Evolutionary conservation across 2,329 filamentous ascomycete species (phyloP).

Genomic region (Penicillium sp.): DNA sequence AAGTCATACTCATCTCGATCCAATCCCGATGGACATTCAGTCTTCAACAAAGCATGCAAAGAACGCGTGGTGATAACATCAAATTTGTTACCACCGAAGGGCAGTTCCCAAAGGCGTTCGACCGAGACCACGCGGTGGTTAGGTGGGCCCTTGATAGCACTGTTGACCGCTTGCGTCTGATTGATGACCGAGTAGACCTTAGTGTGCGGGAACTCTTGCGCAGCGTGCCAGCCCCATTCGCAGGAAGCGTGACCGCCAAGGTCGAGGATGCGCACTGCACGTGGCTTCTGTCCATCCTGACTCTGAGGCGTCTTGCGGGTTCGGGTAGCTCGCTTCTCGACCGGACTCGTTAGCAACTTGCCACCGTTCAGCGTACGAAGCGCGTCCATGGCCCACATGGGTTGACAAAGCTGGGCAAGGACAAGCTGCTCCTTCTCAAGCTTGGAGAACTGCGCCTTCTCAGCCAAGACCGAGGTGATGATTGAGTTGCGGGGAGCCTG

Average conservation of each 20-base stretch:
- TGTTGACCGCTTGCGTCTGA: constrained; percentile 72
- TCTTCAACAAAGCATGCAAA: constrained; percentile 80
- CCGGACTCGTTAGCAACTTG: constrained; percentile 60
- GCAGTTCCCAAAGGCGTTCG: constrained; percentile 74
- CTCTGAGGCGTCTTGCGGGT: constrained; percentile 30
- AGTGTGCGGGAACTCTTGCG: constrained; percentile 79
- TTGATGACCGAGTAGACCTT: constrained; percentile 88
- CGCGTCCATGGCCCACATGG: constrained; percentile 66
- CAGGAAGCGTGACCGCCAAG: constrained; percentile 82
- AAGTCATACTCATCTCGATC: constrained; percentile 84
- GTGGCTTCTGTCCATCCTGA: constrained; percentile 29
- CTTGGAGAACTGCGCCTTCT: constrained; percentile 44
- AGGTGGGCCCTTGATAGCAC: constrained; percentile 75
- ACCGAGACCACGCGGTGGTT: constrained; percentile 88
- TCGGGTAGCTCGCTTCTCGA: constrained; percentile 40
- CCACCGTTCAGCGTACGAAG: constrained; percentile 64
- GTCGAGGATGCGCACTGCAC: constrained; percentile 73
- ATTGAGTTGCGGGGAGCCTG: constrained; percentile 73
- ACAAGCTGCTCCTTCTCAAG: constrained; percentile 80
- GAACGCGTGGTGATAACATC: constrained; percentile 89
- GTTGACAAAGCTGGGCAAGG: constrained; percentile 67
- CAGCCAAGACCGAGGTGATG: constrained; percentile 62
- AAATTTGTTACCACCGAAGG: constrained; percentile 84
- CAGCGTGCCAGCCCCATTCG: constrained; percentile 96
- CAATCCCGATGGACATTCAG: constrained; percentile 63